A percentile compares a stretch with the other conserved stretches of the same genome.
These are phyloP conservation scores for Rubia tinctorum DNA, from an alignment of 305 asterid genomes.

Conservation along the genomic window DNA sequence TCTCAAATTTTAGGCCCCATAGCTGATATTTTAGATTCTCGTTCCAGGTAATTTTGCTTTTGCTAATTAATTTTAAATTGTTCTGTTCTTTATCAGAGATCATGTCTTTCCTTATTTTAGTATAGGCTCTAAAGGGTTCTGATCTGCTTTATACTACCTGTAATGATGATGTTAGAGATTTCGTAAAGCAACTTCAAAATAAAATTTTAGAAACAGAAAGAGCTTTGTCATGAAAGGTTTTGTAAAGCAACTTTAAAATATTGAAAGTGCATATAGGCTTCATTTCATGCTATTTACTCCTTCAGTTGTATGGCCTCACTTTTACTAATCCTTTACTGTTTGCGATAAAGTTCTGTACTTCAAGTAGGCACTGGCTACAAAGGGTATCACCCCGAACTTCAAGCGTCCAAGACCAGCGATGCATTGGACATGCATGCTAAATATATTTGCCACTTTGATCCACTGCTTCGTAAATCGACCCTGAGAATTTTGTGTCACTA, in stretches of 20 bases:
- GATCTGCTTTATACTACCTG: not conserved
- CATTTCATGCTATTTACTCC: constrained; percentile 15
- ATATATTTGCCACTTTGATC: constrained; percentile 62
- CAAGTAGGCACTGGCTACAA: constrained; percentile 36
- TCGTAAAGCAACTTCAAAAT: not conserved
- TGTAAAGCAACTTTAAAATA: not conserved
- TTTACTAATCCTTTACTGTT: constrained; percentile 21
- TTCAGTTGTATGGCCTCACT: constrained; percentile 8
- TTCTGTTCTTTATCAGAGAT: not conserved
- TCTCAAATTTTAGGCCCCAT: constrained; percentile 80
- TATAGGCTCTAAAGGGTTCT: not conserved
- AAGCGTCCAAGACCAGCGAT: constrained; percentile 39
- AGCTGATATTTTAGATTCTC: constrained; percentile 72
- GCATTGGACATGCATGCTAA: constrained; percentile 54
- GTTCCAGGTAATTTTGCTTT: constrained; percentile 45
- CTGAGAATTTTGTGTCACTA: constrained; percentile 81
- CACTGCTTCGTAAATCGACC: constrained; percentile 71
- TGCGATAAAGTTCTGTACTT: constrained; percentile 42
- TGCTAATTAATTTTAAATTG: not conserved
- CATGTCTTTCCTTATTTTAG: not conserved
- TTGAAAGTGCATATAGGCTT: not conserved
- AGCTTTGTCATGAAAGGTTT: not conserved
- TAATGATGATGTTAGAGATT: not conserved
- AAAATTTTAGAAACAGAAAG: not conserved
- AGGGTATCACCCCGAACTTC: constrained; percentile 47